These are phyloP conservation scores for Wallacemonas rigidus DNA, from an alignment of 208 protist species.

Conservation along the genomic window DNA sequence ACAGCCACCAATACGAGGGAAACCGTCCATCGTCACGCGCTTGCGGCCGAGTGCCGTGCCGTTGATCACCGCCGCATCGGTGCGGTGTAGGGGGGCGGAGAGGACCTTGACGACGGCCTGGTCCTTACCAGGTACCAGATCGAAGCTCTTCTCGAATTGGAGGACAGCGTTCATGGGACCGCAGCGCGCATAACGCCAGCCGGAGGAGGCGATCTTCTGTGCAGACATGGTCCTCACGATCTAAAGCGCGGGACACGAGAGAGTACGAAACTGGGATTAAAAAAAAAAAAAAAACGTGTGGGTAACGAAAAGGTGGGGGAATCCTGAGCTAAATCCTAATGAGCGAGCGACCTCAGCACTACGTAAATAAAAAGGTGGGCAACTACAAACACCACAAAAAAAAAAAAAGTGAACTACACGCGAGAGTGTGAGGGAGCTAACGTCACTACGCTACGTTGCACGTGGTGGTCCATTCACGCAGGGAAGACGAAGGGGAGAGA, in stretches of 20 bases:
- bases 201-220: slow-evolving; percentile 49
- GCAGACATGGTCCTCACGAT: slow-evolving; percentile 32
- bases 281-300: slow-evolving; percentile 17
- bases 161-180: slow-evolving; percentile 61
- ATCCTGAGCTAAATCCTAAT: not conserved
- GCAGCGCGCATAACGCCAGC: slow-evolving; percentile 69
- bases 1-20: slow-evolving; percentile 61
- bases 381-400: slow-evolving; percentile 18
- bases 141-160: slow-evolving; percentile 46
- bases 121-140: slow-evolving; percentile 43
- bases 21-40: slow-evolving; percentile 32
- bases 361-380: not conserved
- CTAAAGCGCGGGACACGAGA: not conserved
- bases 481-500: not conserved
- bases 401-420: not conserved
- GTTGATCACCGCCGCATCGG: slow-evolving; percentile 70
- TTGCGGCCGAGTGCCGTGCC: slow-evolving; percentile 63
- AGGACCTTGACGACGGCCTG: slow-evolving; percentile 68
- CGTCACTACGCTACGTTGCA: too few species aligned
- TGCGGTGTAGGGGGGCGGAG: slow-evolving; percentile 61
- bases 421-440: too few species aligned
- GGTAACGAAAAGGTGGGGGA: not conserved
- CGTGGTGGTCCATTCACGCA: too few species aligned
- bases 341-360: not conserved
- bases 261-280: not conserved